Percentiles rank a stretch among this genome's conserved stretches.
These are phyloP conservation scores for Colletotrichum salicis DNA, from an alignment of 2,329 filamentous ascomycete species.

Conservation along the genomic window DNA sequence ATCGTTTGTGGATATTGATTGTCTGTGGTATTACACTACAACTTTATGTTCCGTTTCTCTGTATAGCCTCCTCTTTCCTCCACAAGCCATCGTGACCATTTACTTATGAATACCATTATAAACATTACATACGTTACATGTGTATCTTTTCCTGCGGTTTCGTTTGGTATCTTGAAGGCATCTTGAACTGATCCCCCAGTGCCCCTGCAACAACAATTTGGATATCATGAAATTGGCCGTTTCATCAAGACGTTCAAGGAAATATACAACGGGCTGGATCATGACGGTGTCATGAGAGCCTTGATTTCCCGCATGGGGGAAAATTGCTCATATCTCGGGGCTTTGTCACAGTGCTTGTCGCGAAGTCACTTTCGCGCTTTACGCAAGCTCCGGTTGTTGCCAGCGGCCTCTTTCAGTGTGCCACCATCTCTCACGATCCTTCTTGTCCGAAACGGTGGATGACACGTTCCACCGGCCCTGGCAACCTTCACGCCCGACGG, in stretches of 20 bases:
- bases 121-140: conserved; percentile 18
- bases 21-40: not conserved
- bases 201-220: conserved; percentile 14
- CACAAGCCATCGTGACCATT: not conserved
- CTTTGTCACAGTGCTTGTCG: not conserved
- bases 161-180: conserved; percentile 17
- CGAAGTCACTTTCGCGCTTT: not conserved
- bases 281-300: too few relatives aligned
- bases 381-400: conserved; percentile 41
- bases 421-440: conserved; percentile 62
- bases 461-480: conserved; percentile 59
- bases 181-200: not conserved
- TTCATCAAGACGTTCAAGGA: conserved; percentile 2
- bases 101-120: conserved; percentile 8
- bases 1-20: not conserved
- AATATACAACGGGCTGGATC: too few relatives aligned
- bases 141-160: not conserved
- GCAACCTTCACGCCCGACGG: conserved; percentile 52
- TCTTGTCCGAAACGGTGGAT: conserved; percentile 52
- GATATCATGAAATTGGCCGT: conserved; percentile 14
- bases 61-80: not conserved
- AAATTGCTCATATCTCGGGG: not conserved
- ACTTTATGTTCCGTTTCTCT: not conserved
- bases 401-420: conserved; percentile 61
- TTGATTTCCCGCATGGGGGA: too few relatives aligned